Conservation (phyloP, 208 protist species). For the Acanthamoeba castellanii region DNA sequence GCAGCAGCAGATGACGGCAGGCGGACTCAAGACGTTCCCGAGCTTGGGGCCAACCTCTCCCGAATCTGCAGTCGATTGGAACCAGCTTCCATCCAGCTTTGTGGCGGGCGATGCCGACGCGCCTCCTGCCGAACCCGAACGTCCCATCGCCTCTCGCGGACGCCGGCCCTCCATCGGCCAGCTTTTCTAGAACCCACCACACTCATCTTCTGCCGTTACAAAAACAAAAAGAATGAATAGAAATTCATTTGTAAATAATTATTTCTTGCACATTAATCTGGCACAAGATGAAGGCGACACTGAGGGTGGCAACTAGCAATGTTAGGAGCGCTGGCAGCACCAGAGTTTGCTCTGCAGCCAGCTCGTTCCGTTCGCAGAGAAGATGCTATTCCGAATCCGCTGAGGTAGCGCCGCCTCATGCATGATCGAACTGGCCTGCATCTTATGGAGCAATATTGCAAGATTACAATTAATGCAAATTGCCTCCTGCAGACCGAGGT, state of each 20-base stretch:
- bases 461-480: background rate
- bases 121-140: background rate
- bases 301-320: background rate
- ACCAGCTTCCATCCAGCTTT: background rate
- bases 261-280: background rate
- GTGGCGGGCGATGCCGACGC: background rate
- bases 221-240: background rate
- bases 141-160: background rate
- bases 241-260: background rate
- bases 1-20: conserved; percentile 29
- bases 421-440: no score
- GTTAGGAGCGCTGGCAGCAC: background rate
- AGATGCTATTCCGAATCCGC: background rate
- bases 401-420: background rate
- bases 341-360: background rate
- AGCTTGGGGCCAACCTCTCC: background rate
- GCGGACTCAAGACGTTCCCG: conserved; percentile 27
- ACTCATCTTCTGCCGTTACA: background rate
- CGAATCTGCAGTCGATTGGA: background rate
- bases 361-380: background rate
- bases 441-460: no score
- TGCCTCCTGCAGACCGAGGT: background rate
- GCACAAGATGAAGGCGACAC: background rate
- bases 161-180: conserved; percentile 20
- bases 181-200: background rate